A percentile compares a stretch with the other conserved stretches of the same genome.
phyloP scores from a whole-genome alignment of 768 basidiomycete species.

The Pleurotus citrinopileatus region DNA sequence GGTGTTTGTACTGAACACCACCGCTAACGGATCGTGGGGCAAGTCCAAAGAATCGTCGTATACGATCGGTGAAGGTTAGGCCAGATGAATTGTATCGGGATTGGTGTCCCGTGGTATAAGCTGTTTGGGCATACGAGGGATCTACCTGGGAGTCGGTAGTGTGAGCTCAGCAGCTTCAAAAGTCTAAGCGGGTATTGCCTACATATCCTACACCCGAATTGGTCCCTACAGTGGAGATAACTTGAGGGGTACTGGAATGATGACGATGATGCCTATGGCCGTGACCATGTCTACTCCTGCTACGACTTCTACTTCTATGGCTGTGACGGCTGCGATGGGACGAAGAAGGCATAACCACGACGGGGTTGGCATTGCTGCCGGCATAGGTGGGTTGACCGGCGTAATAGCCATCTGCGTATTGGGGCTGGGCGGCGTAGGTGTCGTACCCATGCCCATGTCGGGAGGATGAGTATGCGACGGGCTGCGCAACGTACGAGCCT shows the following conservation, averaged over 20 bases:
- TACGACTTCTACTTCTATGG: constrained; percentile 2
- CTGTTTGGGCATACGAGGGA: not conserved
- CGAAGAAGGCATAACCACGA: not conserved
- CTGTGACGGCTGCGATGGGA: constrained; percentile 10
- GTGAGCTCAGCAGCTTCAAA: no score
- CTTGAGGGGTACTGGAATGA: constrained; percentile 3
- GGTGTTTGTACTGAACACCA: constrained; percentile 34
- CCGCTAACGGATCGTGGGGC: constrained; percentile 27
- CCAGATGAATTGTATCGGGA: constrained; percentile 19
- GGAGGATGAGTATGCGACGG: constrained; percentile 30
- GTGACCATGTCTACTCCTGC: constrained; percentile 8
- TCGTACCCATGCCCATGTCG: constrained; percentile 18
- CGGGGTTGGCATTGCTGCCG: not conserved
- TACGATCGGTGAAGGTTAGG: constrained; percentile 39
- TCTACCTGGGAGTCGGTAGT: no score
- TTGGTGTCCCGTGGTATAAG: constrained; percentile 19
- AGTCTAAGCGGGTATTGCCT: not conserved
- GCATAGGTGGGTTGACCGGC: constrained; percentile 8
- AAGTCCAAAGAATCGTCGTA: constrained; percentile 54
- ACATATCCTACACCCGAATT: constrained; percentile 1
- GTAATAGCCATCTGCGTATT: constrained; percentile 8
- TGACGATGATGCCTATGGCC: constrained; percentile 9
- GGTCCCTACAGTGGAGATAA: not conserved
- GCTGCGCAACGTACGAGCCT: constrained; percentile 25
- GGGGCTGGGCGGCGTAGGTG: constrained; percentile 15